Base-by-base conservation (phyloP, 257 asterid species). In the Perilla frutescens region DNA sequence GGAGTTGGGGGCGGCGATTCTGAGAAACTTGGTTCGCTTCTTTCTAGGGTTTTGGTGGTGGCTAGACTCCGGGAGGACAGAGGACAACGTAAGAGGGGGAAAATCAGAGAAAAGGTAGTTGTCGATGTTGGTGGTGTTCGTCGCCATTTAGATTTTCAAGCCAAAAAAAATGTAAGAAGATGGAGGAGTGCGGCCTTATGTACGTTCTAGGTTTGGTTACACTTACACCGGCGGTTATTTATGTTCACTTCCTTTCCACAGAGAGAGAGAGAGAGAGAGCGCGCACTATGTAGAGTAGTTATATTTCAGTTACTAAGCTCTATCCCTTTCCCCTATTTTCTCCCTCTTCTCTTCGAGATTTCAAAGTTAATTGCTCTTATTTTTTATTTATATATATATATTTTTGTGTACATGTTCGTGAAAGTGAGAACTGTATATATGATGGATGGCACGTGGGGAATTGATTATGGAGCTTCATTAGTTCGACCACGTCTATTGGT, bases 11-110 rank as follows among this genome's bases (percentile, higher is more conserved):
- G 86, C 29, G 74, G 60, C 77, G 58, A 55, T 47, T 59, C 80
- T 70, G 65, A 81, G 62, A 49, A 75, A 76, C 66, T 82, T 86
- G 75, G 83, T 77, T 72, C 92, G 79, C 79, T 82, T 89, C 80
- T 84, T 88, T 59, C 86, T 74, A 31, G 89, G 87, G 72, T 80
- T 83, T 59, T 80, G 81, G 64, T 65, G 66, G 77, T 14, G 55
- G 74, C 57, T 53, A 8, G 79, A 3, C 34, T 62, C 66, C 8
- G 56, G 62, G 44, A 5, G 41, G 73, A 1, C 13, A 15, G 56
- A 51, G 49, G 59, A 34, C 34, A 67, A 40, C 62, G 69, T 26
- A 4, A 58, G 31, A 29, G 75, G 75, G 7, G 43, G 55, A 68
- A 62, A 73, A n/a, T 73, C 53, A 55, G 77, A 44, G 74, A 45